phyloP scores from a whole-genome alignment of 805 yeast genomes.

The Lachancea mirantina region DNA sequence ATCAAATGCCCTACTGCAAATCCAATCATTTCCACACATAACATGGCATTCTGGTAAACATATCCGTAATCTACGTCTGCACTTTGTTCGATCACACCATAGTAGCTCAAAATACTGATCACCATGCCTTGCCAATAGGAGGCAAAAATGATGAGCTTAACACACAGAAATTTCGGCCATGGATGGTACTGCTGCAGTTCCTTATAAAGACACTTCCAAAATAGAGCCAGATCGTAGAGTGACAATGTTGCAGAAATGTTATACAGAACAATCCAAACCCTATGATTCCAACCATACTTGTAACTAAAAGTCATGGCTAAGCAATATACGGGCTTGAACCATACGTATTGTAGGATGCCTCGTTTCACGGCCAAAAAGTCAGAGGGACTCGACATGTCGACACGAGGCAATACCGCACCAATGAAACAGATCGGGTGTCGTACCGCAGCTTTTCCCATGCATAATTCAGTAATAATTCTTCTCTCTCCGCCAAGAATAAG shows the following conservation, averaged over 20 bases:
- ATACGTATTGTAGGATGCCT: conserved; percentile 87
- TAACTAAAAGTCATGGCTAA: conserved; percentile 42
- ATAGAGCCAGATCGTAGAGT: conserved; percentile 75
- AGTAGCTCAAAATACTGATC: conserved; percentile 45
- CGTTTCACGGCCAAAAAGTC: conserved; percentile 72
- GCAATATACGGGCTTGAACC: conserved; percentile 86
- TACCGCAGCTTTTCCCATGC: conserved; percentile 67
- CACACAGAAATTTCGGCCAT: conserved; percentile 87
- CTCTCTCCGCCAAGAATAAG: conserved; percentile 89
- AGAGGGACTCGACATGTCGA: conserved; percentile 83
- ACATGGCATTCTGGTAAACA: conserved; percentile 65
- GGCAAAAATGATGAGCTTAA: conserved; percentile 89
- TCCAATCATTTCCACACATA: conserved; percentile 77
- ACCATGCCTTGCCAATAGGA: conserved; percentile 94
- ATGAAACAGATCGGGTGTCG: conserved; percentile 49
- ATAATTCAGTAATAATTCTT: conserved; percentile 56
- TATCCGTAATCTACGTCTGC: conserved; percentile 39
- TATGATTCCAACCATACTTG: conserved; percentile 40
- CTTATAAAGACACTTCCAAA: conserved; percentile 82
- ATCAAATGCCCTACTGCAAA: conserved; percentile 86
- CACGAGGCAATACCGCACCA: conserved; percentile 41
- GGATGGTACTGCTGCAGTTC: conserved; percentile 80
- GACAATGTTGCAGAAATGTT: conserved; percentile 77
- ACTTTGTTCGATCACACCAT: conserved; percentile 36
- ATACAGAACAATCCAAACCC: conserved; percentile 62